A percentile compares a stretch with the other conserved stretches of the same genome.
phyloP scores from a whole-genome alignment of 331 rosid species.

The Acacia pycnantha region DNA sequence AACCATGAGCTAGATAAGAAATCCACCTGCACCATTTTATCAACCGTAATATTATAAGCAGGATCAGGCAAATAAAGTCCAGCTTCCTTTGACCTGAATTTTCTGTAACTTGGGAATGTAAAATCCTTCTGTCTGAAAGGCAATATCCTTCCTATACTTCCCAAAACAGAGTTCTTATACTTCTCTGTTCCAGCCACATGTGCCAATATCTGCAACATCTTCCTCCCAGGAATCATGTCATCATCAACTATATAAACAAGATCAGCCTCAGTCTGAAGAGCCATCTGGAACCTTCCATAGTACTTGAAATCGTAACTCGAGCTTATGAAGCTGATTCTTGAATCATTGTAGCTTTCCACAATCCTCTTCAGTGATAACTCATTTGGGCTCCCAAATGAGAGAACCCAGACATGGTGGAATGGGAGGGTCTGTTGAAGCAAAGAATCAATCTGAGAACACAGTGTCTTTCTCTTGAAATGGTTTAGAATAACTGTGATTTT shows the following conservation, averaged over 20 bases:
- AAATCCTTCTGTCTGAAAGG: conserved; percentile 95
- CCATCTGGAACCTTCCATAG: conserved; percentile 97
- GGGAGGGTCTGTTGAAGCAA: conserved; percentile 81
- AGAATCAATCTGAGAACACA: conserved; percentile 85
- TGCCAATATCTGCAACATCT: conserved; percentile 89
- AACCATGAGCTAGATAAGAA: conserved; percentile 98
- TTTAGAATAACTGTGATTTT: conserved; percentile 78
- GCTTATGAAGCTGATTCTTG: conserved; percentile 82
- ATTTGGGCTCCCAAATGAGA: conserved; percentile 95
- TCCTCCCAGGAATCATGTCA: conserved; percentile 93
- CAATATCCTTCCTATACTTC: conserved; percentile 91
- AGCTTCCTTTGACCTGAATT: conserved; percentile 88
- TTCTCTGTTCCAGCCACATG: conserved; percentile 87
- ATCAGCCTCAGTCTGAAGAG: conserved; percentile 86
- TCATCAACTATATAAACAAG: conserved; percentile 84
- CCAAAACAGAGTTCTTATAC: conserved; percentile 80
- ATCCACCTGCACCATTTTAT: conserved; percentile 93
- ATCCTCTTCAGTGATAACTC: conserved; percentile 73
- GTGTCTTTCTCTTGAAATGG: conserved; percentile 94
- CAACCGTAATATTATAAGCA: conserved; percentile 84
- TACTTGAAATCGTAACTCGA: conserved; percentile 94
- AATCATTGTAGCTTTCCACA: conserved; percentile 83
- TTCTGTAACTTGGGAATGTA: conserved; percentile 90
- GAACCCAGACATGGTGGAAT: conserved; percentile 93
- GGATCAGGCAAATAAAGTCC: conserved; percentile 98